phyloP scores from a whole-genome alignment of 1,284 basidiomycete genomes.

The Ustilago cynodontis region DNA sequence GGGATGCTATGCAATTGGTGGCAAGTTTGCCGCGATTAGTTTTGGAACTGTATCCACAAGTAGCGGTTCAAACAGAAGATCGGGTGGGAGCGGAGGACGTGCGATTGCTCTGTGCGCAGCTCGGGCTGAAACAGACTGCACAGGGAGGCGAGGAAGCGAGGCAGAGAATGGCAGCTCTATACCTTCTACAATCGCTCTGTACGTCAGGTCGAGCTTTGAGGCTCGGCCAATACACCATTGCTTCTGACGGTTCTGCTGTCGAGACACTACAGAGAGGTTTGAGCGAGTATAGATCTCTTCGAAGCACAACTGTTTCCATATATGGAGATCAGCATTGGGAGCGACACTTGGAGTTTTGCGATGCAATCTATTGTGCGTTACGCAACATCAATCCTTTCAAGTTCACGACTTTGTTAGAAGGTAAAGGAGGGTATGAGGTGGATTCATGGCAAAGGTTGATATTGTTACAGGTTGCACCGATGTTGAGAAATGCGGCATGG shows the following conservation, averaged over 20 bases:
- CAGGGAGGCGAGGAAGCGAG: background rate
- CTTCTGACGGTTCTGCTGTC: background rate
- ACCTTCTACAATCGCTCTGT: conserved; percentile 38
- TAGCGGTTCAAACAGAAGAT: background rate
- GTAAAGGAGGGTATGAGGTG: conserved; percentile 1
- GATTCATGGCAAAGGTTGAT: conserved; percentile 39
- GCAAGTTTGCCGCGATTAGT: conserved; percentile 35
- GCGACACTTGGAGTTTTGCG: conserved; percentile 12
- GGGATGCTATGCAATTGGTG: conserved; percentile 28
- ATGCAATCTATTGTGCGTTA: conserved; percentile 19
- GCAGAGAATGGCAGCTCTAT: conserved; percentile 10
- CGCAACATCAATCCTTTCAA: conserved; percentile 24
- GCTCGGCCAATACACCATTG: conserved; percentile 26
- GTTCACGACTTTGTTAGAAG: conserved; percentile 4
- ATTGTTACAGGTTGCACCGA: conserved; percentile 19
- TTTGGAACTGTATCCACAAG: conserved; percentile 24
- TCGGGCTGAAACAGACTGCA: background rate
- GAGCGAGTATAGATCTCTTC: conserved; percentile 10
- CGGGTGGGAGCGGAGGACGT: conserved; percentile 7
- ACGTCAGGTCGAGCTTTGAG: conserved; percentile 29
- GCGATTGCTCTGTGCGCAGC: background rate
- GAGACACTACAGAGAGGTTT: conserved; percentile 13
- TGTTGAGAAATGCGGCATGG: conserved; percentile 30
- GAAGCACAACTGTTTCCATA: background rate
- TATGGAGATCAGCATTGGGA: conserved; percentile 2